These are phyloP conservation scores for Solanum neorickii DNA, from an alignment of 257 asterid species.

Conservation along the genomic window DNA sequence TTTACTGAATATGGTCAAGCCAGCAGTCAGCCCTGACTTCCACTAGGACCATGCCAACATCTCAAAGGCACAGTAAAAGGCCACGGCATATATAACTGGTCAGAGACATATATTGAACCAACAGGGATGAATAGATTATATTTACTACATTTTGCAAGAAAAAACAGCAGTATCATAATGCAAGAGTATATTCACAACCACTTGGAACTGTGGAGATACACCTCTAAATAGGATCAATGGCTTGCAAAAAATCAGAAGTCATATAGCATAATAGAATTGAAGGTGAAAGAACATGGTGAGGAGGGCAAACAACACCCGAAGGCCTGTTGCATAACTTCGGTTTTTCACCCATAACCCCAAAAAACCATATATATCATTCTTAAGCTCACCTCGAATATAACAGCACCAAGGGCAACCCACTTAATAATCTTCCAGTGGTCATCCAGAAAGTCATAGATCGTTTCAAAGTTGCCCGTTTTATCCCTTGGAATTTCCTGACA, in stretches of 20 bases:
- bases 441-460: slow-evolving; percentile 57
- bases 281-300: not conserved
- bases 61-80: not conserved
- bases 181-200: not conserved
- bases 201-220: not conserved
- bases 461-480: slow-evolving; percentile 48
- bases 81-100: not conserved
- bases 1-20: not conserved
- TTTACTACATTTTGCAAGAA: not conserved
- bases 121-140: not conserved
- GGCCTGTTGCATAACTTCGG: not conserved
- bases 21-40: not conserved
- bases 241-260: not conserved
- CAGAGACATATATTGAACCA: not conserved
- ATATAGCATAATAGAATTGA: not conserved
- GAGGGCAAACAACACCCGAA: not conserved
- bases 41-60: not conserved
- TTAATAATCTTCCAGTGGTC: slow-evolving; percentile 59
- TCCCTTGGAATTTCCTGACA: slow-evolving; percentile 60
- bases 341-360: not conserved
- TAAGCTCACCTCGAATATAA: slow-evolving; percentile 52
- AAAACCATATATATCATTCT: not conserved
- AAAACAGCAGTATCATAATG: not conserved
- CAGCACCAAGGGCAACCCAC: slow-evolving; percentile 81
- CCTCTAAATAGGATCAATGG: not conserved